phyloP scores from a whole-genome alignment of 768 basidiomycete genomes.

The Mycena capillaripes region DNA sequence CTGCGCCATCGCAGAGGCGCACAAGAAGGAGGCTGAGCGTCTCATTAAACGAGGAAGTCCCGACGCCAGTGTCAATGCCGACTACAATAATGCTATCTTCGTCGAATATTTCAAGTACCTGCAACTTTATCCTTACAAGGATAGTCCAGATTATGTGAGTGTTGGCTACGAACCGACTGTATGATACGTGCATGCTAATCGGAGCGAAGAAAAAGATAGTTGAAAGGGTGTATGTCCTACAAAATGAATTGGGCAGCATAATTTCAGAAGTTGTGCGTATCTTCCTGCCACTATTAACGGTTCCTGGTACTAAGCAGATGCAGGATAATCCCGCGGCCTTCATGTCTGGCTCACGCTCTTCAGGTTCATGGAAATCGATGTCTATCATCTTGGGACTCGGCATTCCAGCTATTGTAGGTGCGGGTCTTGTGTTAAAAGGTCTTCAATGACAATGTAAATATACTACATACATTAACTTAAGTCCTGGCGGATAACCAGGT shows the following conservation, averaged over 20 bases:
- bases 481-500: too few species aligned
- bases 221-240: background rate
- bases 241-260: background rate
- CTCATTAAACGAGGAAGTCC: background rate
- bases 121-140: background rate
- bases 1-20: constrained; percentile 18
- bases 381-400: background rate
- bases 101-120: constrained; percentile 13
- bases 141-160: constrained; percentile 20
- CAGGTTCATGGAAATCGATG: background rate
- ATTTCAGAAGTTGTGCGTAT: background rate
- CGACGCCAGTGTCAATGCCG: background rate
- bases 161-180: background rate
- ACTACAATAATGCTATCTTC: background rate
- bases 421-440: background rate
- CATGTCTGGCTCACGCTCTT: background rate
- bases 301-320: background rate
- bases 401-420: background rate
- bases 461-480: too few species aligned
- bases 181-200: background rate
- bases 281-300: background rate
- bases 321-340: background rate
- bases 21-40: constrained; percentile 17
- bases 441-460: too few species aligned
- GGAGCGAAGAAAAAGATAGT: background rate